These are phyloP conservation scores for Cercis canadensis DNA, from an alignment of 306 rosid genomes.

Conservation along the genomic window DNA sequence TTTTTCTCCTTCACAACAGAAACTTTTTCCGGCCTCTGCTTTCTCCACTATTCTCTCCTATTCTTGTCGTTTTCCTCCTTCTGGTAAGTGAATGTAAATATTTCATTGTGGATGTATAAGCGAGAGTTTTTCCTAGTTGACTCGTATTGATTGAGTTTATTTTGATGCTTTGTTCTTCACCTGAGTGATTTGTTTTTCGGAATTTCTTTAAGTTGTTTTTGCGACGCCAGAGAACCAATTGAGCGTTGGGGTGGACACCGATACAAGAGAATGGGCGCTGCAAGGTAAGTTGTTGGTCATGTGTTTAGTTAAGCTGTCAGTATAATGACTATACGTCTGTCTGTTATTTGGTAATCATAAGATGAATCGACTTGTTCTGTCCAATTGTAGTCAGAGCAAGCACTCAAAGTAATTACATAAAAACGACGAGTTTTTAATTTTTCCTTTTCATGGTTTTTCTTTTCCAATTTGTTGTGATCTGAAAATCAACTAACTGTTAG, in stretches of 20 bases:
- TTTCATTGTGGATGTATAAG: background rate
- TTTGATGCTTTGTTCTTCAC: background rate
- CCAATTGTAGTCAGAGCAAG: conserved; percentile 8
- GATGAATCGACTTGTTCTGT: background rate
- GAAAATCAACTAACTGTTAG: conserved; percentile 4
- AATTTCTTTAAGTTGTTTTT: conserved; percentile 49
- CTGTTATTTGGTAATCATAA: conserved; percentile 18
- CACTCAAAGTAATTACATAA: conserved; percentile 6
- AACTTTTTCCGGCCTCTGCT: conserved; percentile 28
- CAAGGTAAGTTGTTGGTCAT: conserved; percentile 56
- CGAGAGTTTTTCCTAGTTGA: background rate
- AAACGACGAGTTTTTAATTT: background rate
- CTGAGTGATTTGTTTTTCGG: conserved; percentile 2
- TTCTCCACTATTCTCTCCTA: conserved; percentile 36
- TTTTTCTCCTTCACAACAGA: conserved; percentile 4
- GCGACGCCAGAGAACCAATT: conserved; percentile 76
- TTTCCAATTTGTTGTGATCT: conserved; percentile 3
- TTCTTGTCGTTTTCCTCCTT: conserved; percentile 37
- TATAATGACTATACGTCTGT: background rate
- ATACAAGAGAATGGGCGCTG: conserved; percentile 73
- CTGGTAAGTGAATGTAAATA: conserved; percentile 42
- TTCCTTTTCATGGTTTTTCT: background rate
- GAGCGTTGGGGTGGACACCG: conserved; percentile 50
- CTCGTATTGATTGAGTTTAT: background rate
- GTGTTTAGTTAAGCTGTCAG: background rate